Conservation (phyloP, 2,329 filamentous ascomycete genomes). For the Zymoseptoria ardabiliae region DNA sequence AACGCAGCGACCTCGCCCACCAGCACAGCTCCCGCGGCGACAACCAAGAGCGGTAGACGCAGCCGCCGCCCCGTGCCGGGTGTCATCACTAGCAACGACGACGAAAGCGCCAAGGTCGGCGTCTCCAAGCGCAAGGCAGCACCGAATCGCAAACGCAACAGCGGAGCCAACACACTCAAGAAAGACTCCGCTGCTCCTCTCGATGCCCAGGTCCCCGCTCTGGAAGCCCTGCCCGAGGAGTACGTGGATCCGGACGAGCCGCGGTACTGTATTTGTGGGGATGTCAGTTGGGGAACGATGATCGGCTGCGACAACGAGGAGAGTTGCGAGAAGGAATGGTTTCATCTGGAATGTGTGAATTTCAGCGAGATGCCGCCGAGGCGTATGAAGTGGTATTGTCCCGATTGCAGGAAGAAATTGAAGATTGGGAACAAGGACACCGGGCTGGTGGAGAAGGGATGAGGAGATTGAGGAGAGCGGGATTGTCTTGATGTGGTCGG, state of each 20-base stretch:
- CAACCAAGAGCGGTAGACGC: constrained; percentile 38
- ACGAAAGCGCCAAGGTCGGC: constrained; percentile 56
- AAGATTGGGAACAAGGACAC: constrained; percentile 26
- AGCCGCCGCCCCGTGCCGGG: constrained; percentile 65
- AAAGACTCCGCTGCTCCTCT: constrained; percentile 11
- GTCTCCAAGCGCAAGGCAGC: constrained; percentile 65
- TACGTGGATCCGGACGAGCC: constrained; percentile 66
- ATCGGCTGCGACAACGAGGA: constrained; percentile 74
- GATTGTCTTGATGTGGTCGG: neutral
- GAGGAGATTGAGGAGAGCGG: neutral
- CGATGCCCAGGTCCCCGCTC: constrained; percentile 7
- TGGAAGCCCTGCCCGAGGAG: constrained; percentile 25
- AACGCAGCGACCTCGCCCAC: constrained; percentile 14
- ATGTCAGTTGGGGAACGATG: constrained; percentile 77
- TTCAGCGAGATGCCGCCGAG: constrained; percentile 61
- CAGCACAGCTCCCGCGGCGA: constrained; percentile 9
- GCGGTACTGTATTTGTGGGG: constrained; percentile 69
- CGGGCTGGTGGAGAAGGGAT: constrained; percentile 22
- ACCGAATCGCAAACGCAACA: constrained; percentile 54
- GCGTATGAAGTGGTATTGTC: constrained; percentile 79
- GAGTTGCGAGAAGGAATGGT: constrained; percentile 77
- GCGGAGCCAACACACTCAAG: constrained; percentile 7
- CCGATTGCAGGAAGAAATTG: constrained; percentile 57
- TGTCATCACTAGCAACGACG: constrained; percentile 50
- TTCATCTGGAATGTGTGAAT: constrained; percentile 71